Evolutionary conservation across 2,329 filamentous ascomycete species (phyloP), one percentile per base, ranked within the genome.

Genomic region (Aureobasidium uvarum): DNA sequence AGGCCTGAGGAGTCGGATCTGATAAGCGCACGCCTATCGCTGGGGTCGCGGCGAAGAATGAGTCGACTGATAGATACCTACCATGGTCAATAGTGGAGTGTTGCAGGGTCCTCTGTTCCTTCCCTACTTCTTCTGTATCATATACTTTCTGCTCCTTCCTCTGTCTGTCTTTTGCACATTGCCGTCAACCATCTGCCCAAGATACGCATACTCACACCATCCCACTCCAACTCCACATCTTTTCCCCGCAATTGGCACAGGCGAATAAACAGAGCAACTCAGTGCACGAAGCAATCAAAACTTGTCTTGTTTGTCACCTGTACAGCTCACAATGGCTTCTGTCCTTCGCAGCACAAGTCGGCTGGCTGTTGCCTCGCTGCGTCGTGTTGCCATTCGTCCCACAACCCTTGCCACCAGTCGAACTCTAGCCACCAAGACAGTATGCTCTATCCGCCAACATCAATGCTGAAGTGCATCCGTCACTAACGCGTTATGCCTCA

Each of bases 301-400:
- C 20, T 13, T 43, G 60, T 36, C 18, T 55, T 11, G 38, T 43
- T 52, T n/a, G 20, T 43, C 18, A 16, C 5, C 14, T 2, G 36
- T n/a, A 2, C 46, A 23, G 11, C 18, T 3, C 54, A 66, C 25
- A 54, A 76, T 76, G 74, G 72, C 74, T 33, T 74, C 72, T 48
- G 65, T 74, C 65, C 67, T 74, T 65, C 72, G 71, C 50, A 70
- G 67, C 39, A 70, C 74, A 66, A 70, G 70, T 33, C 74, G 74
- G 45, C 60, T 75, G 69, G 70, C 72, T 66, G 43, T 18, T 31
- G 70, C 72, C 52, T 67, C 71, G 18, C 66, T 75, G 33, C 66
- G 67, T 39, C 64, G 66, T 48, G 13, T n/a, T 16, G 64, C 58
- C 38, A 64, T 66, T 28, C 68, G 68, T 51, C 66, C 66, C 65